A percentile compares a stretch with the other conserved stretches of the same genome.
phyloP scores from a whole-genome alignment of 345 rosid genomes.

The Salix caprea region DNA sequence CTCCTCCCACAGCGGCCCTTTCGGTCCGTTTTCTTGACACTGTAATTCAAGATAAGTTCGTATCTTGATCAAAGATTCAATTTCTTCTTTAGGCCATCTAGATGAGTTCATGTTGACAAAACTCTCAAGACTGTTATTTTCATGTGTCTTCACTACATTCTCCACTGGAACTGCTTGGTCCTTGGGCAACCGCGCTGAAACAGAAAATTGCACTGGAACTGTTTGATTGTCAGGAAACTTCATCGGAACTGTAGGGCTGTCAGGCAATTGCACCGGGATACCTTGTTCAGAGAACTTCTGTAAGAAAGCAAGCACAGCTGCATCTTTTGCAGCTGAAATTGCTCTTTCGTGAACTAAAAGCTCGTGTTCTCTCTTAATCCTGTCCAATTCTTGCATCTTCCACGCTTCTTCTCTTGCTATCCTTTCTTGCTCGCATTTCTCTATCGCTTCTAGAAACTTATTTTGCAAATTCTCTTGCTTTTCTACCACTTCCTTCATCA shows the following conservation, averaged over 20 bases:
- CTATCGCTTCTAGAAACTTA: conserved; percentile 26
- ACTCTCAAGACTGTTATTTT: conserved; percentile 5
- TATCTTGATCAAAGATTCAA: conserved; percentile 26
- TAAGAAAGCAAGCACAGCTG: conserved; percentile 26
- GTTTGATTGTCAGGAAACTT: conserved; percentile 9
- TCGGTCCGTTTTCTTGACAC: conserved; percentile 24
- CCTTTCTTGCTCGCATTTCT: conserved; percentile 27
- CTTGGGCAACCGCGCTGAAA: not conserved
- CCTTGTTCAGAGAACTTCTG: conserved; percentile 29
- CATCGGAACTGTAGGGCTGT: not conserved
- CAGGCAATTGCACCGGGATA: conserved; percentile 11
- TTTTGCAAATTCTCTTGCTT: conserved; percentile 29
- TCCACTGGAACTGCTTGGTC: conserved; percentile 6
- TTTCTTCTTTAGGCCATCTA: conserved; percentile 36
- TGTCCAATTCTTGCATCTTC: conserved; percentile 30
- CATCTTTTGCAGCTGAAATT: conserved; percentile 32
- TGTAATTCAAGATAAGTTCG: conserved; percentile 22
- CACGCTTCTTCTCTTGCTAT: conserved; percentile 30
- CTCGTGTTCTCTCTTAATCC: conserved; percentile 29
- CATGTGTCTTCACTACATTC: conserved; percentile 7
- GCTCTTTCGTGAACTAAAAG: conserved; percentile 24
- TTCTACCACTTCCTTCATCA: conserved; percentile 27
- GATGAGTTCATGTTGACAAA: conserved; percentile 17
- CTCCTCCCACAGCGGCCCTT: conserved; percentile 33
- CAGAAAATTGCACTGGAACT: not conserved